phyloP scores from a whole-genome alignment of 345 rosid genomes.

The Anacardium occidentale region DNA sequence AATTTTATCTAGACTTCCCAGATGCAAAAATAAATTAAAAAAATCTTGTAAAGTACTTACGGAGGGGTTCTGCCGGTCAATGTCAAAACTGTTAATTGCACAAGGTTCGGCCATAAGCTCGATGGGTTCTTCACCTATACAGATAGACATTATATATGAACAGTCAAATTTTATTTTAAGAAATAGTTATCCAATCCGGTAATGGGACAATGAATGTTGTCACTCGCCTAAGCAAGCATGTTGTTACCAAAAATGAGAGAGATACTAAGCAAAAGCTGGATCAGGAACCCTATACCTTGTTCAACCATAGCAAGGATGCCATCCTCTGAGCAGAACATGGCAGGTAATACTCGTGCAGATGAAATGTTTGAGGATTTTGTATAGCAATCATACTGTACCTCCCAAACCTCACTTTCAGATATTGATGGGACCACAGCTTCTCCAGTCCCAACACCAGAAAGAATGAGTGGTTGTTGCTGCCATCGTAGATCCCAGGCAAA shows the following conservation, averaged over 20 bases:
- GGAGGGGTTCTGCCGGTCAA: too few relatives aligned
- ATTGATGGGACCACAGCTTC: constrained; percentile 36
- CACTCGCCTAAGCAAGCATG: too few relatives aligned
- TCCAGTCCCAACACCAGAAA: constrained; percentile 54
- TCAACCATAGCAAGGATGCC: constrained; percentile 80
- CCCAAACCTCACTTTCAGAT: constrained; percentile 93
- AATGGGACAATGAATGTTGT: background rate
- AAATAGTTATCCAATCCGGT: background rate
- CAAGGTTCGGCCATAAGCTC: constrained; percentile 89
- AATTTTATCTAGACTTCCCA: too few relatives aligned
- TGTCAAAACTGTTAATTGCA: constrained; percentile 44
- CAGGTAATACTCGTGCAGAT: constrained; percentile 71
- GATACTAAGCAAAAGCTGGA: background rate
- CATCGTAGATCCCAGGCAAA: constrained; percentile 91
- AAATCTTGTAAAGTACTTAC: too few relatives aligned
- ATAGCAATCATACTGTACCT: constrained; percentile 68
- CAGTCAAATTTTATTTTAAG: background rate
- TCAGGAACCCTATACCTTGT: constrained; percentile 51
- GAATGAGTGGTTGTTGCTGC: constrained; percentile 63
- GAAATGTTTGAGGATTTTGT: constrained; percentile 51
- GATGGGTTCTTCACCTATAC: constrained; percentile 61
- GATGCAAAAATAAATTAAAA: too few relatives aligned
- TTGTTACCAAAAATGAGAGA: background rate
- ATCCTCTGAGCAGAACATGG: constrained; percentile 89
- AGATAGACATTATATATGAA: background rate